Conservation (phyloP, 306 rosid species). For the Hylodesmum podocarpum region DNA sequence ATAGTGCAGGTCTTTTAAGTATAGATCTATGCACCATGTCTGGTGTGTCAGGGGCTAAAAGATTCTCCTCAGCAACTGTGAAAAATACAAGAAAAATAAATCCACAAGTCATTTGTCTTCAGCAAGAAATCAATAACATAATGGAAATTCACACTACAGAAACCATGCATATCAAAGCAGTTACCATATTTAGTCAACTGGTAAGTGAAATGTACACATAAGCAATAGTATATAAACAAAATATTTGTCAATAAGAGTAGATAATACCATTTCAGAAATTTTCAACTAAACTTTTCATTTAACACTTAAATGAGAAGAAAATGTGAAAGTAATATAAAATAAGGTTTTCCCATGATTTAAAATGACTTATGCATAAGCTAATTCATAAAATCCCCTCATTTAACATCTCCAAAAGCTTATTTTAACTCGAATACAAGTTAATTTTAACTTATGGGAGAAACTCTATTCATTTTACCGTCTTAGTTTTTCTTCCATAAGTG, state of each 20-base stretch:
- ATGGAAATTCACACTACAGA: neutral
- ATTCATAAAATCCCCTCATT: too few species aligned
- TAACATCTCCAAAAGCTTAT: too few species aligned
- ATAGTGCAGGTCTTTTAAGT: neutral
- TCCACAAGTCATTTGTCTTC: conserved; percentile 12
- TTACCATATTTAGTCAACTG: neutral
- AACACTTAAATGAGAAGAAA: too few species aligned
- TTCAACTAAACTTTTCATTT: too few species aligned
- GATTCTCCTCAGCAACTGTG: conserved; percentile 94
- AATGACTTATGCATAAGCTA: too few species aligned
- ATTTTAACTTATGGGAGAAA: too few species aligned
- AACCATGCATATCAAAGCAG: conserved; percentile 18
- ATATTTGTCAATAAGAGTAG: neutral
- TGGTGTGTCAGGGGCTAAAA: conserved; percentile 59
- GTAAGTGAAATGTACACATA: neutral
- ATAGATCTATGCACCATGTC: conserved; percentile 47
- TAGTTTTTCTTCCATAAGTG: too few species aligned
- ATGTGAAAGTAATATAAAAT: too few species aligned
- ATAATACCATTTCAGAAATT: neutral
- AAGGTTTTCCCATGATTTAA: too few species aligned
- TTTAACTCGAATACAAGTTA: too few species aligned
- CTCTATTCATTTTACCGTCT: too few species aligned
- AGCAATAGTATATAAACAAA: neutral
- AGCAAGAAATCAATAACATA: conserved; percentile 5
- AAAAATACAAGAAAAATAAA: conserved; percentile 14